Base-by-base conservation (phyloP, 805 yeast species). In the Dipodascus albidus region DNA sequence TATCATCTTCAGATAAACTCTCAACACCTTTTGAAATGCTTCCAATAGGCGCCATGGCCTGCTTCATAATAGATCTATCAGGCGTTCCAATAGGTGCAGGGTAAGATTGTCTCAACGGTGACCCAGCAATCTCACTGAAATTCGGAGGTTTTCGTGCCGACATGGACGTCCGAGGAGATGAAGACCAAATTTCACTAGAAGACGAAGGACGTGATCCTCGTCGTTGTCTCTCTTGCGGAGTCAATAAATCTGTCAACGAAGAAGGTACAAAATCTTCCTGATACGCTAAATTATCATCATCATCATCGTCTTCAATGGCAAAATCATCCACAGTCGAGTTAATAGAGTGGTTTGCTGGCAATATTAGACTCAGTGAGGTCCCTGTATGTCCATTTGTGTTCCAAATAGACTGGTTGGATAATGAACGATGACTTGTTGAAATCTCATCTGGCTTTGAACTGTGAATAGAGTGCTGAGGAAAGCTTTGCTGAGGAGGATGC, bases 251-350 rank as follows among this genome's bases (percentile, higher is more conserved):
- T n/a, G 83, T 78, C 41, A 89, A 69, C 24, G 90, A 79, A 3
- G 83, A 81, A 1, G 97, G 97, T 2, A 89, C 85, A 60, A 80
- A 85, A 63, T 86, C 95, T 58, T 86, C 90, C 49, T 78, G 86
- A 63, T 70, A 77, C 3, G 74, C 69, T 38, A 66, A 68, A 52
- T 65, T 74, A 50, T 62, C 69, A 35, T 64, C 74, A 50, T 62
- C 69, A 35, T 64, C 74, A 55, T 75, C 78, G n/a, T 57, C 67
- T 3, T 63, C 68, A n/a, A 74, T 62, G 20, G 70, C 72, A 2
- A 63, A 67, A 17, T 67, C 71, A 35, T 38, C 44, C 6, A 38
- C 8, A 19, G 44, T 19, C 6, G 44, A 6, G 44, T 38, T 38
- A 11, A 38, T 38, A 11, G 44, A 38, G 20, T 38, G 44, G 20